Evolutionary conservation across 2,329 filamentous ascomycete species (phyloP), one percentile per base, ranked within the genome.

Genomic region (Knufia fluminis): DNA sequence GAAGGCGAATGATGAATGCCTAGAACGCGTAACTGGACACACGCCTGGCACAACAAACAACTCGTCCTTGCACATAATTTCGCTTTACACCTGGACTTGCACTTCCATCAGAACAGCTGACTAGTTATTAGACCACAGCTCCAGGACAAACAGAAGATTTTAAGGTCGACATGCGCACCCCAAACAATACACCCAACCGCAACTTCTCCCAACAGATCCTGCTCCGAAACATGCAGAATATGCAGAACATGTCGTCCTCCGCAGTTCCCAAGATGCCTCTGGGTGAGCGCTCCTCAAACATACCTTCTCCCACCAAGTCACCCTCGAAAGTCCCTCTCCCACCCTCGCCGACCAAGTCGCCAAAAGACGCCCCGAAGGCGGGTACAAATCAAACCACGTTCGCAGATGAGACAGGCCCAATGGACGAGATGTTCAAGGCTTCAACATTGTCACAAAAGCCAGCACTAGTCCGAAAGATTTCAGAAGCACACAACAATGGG

Each of bases 241-340:
- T 17, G 19, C 12, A 14, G 42, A 26, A 23, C 17, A 32, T 33
- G 16, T 16, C 14, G 14, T 32, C 42, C 26, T 14, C 42, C 4
- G 17, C 42, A 16, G 20, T 33, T 10, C 2, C 26, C 16, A 48
- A n/a, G 28, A 19, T 40, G 33, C 33, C 45, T 20, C 35, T 48
- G 7, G 33, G 9, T 23, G 45, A 48, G 24, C 45, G 45, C 20
- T 26, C 45, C 14, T 39, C 35, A 20, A 48, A 48, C 26, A 7
- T 48, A 3, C 35, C 33, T 4, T 48, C 45, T 17, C 45, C 45
- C 7, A 28, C 22, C 20, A 48, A 48, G 40, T 39, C 45, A 48
- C 45, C 45, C 4, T 48, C 45, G 9, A 48, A 48, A 22, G 36
- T 48, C 12, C 33, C 45, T 8, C 35, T 48, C 9, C 45, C 45